Evolutionary conservation across 352 stramenopile genomes (phyloP).

Genomic region (Globisporangium cylindrosporum): DNA sequence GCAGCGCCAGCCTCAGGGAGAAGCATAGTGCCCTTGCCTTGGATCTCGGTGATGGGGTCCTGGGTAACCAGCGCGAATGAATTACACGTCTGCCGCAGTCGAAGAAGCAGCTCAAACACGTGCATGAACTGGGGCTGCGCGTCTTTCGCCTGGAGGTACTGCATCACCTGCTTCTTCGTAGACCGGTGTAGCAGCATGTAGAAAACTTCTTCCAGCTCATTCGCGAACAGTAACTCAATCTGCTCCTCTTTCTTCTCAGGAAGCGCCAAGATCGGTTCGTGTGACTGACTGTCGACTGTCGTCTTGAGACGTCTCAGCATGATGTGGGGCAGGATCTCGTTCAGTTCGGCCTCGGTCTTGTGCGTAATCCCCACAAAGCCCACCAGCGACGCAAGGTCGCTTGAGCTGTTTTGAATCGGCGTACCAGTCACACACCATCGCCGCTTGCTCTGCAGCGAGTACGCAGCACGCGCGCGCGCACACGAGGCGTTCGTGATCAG

Average conservation of each 20-base stretch:
- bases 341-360: slow-evolving; percentile 58
- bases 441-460: slow-evolving; percentile 62
- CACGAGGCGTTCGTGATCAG: slow-evolving; percentile 86
- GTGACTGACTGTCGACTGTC: slow-evolving; percentile 40
- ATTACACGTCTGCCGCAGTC: slow-evolving; percentile 85
- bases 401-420: slow-evolving; percentile 85
- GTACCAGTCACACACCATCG: slow-evolving; percentile 90
- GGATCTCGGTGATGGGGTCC: slow-evolving; percentile 43
- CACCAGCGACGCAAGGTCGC: slow-evolving; percentile 86
- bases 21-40: slow-evolving; percentile 24
- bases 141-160: slow-evolving; percentile 60
- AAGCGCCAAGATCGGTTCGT: slow-evolving; percentile 54
- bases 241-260: slow-evolving; percentile 61
- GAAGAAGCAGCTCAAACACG: slow-evolving; percentile 87
- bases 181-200: slow-evolving; percentile 78
- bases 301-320: slow-evolving; percentile 87
- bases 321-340: slow-evolving; percentile 70
- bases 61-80: slow-evolving; percentile 56
- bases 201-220: slow-evolving; percentile 73
- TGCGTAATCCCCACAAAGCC: slow-evolving; percentile 81
- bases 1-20: slow-evolving; percentile 20
- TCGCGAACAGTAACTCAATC: slow-evolving; percentile 53
- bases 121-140: slow-evolving; percentile 72
- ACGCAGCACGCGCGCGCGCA: slow-evolving; percentile 54
- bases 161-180: slow-evolving; percentile 76